These are phyloP conservation scores for Byssochlamys sp. DNA, from an alignment of 2,329 filamentous ascomycete genomes.

Conservation along the genomic window DNA sequence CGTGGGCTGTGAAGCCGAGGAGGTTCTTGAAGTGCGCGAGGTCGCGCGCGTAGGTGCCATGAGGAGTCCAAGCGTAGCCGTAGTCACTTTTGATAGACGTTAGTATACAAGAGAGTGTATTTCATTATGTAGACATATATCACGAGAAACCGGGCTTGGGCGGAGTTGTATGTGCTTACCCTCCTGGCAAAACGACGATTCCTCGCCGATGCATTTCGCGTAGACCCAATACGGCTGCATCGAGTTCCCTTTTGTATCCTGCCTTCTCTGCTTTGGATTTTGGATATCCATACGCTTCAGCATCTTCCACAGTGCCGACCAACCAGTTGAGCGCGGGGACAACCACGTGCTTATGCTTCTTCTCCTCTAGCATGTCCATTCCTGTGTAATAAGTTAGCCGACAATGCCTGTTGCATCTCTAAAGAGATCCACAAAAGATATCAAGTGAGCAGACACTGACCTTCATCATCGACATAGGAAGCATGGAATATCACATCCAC, in stretches of 20 bases:
- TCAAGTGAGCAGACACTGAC: slow-evolving; percentile 1
- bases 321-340: slow-evolving; percentile 39
- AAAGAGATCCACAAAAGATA: neutral
- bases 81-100: slow-evolving; percentile 26
- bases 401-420: slow-evolving; percentile 23
- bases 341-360: slow-evolving; percentile 33
- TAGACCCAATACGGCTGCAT: slow-evolving; percentile 30
- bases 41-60: slow-evolving; percentile 41
- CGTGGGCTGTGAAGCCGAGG: slow-evolving; percentile 37
- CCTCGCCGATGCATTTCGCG: slow-evolving; percentile 39
- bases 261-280: slow-evolving; percentile 35
- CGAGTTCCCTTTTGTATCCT: slow-evolving; percentile 37
- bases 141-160: neutral
- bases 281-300: slow-evolving; percentile 34
- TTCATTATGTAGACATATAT: neutral
- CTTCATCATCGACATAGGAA: slow-evolving; percentile 35
- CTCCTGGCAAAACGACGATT: slow-evolving; percentile 38
- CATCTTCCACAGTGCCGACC: slow-evolving; percentile 29
- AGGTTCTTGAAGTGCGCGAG: slow-evolving; percentile 39
- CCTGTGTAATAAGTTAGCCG: slow-evolving; percentile 17
- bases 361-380: slow-evolving; percentile 26
- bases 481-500: slow-evolving; percentile 43
- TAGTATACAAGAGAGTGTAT: neutral
- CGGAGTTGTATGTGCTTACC: slow-evolving; percentile 1
- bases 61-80: slow-evolving; percentile 41